Base-by-base conservation (phyloP, 192 early-diverging fungal genomes). In the Dissophora globulifera region DNA sequence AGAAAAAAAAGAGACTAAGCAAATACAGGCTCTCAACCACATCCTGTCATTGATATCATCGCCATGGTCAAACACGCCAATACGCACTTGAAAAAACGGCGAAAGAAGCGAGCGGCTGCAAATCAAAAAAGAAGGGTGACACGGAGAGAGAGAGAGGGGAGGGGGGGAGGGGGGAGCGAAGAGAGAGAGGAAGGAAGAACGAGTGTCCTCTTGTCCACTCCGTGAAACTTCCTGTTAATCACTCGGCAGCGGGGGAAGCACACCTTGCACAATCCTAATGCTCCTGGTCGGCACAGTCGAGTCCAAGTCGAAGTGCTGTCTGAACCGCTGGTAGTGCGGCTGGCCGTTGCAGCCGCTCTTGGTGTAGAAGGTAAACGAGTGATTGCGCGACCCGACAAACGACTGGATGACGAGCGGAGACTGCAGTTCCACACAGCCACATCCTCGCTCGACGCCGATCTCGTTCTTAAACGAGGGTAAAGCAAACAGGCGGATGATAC, bases 371-470 rank as follows among this genome's bases (percentile, higher is more conserved):
- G 42, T 32, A 55, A 70, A 62, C 8, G 52, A 55, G 22, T 70
- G 59, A 33, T 70, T 62, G 46, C 32, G 41, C 15, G 68, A 70
- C 27, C 52, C 68, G 59, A 62, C 59, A 70, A 62, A 70, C 2
- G 68, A 70, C 41, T 62, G 48, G 22, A 62, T 40, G 7, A 31
- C 31, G 29, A 58, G 23, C 38, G 50, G 67, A 56, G 42, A 61
- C 47, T 55, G 30, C 10, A 70, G 51, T 2, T 30, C 1, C 29
- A 70, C 33, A 32, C 68, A 70, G 40, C 59, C 68, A 49, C 68
- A 70, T 55, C 59, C 59, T 42, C 32, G 53, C 51, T 52, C 41
- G 3, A 46, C 38, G 15, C 26, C 57, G 12, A 50, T 38, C 31
- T 69, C 50, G n/a, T 19, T 11, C 43, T 30, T 22, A 58, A 32